phyloP scores from a whole-genome alignment of 75 land plant species.

The Cupressus sempervirens region DNA sequence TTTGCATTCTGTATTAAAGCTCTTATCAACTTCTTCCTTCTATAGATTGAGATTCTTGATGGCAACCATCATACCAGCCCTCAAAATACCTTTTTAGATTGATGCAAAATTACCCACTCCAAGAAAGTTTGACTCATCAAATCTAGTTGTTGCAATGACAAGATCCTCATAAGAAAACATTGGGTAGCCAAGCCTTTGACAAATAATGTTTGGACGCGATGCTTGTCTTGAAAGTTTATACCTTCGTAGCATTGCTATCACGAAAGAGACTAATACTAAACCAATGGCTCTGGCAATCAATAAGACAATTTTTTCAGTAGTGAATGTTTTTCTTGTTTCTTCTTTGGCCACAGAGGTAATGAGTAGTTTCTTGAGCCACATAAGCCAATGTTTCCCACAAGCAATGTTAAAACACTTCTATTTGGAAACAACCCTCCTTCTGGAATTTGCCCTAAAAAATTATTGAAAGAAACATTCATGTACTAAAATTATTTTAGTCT shows the following conservation, averaged over 20 bases:
- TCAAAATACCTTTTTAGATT: conserved; percentile 19
- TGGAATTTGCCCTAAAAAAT: conserved; percentile 16
- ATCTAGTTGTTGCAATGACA: conserved; percentile 28
- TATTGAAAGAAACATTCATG: conserved; percentile 35
- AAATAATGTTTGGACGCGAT: background rate
- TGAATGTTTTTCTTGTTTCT: background rate
- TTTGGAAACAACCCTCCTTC: conserved; percentile 10
- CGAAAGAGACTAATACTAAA: background rate
- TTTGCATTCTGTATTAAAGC: conserved; percentile 47
- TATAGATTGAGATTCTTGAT: conserved; percentile 23
- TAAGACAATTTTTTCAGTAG: background rate
- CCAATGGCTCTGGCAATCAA: background rate
- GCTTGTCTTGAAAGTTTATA: background rate
- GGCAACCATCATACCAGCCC: conserved; percentile 17
- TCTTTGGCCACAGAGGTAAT: background rate
- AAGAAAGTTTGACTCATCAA: conserved; percentile 17
- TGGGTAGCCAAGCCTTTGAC: conserved; percentile 2
- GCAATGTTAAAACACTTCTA: background rate
- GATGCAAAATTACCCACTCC: conserved; percentile 28
- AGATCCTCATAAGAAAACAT: conserved; percentile 25
- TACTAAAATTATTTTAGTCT: conserved; percentile 20
- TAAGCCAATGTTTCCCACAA: conserved; percentile 9
- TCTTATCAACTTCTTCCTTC: background rate
- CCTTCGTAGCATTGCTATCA: conserved; percentile 11
- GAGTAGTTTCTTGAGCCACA: background rate